Evolutionary conservation across 1,284 basidiomycete species (phyloP).

Genomic region (Tremellales sp.): DNA sequence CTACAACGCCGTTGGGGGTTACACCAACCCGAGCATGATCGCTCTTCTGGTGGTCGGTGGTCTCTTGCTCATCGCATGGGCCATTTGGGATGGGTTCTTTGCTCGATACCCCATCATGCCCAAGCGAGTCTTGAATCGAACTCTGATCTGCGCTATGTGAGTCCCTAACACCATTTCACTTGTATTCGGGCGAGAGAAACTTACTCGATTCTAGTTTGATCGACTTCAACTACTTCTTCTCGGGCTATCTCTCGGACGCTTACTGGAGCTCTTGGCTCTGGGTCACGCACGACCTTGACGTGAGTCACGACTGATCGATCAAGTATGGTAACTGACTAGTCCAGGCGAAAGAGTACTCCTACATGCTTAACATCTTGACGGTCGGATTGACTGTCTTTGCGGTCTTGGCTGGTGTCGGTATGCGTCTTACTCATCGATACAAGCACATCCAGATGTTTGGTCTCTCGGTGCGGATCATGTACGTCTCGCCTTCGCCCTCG

Average conservation of each 20-base stretch:
- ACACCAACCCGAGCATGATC: conserved; percentile 45
- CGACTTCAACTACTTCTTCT: conserved; percentile 41
- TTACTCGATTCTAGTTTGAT: conserved; percentile 18
- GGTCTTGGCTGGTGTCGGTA: conserved; percentile 39
- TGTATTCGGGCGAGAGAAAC: neutral
- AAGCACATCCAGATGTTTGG: conserved; percentile 39
- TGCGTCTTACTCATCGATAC: conserved; percentile 47
- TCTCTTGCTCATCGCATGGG: conserved; percentile 36
- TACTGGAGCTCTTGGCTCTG: conserved; percentile 45
- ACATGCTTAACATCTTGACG: conserved; percentile 11
- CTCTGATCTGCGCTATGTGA: conserved; percentile 11
- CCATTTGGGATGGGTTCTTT: conserved; percentile 39
- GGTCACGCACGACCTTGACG: conserved; percentile 22
- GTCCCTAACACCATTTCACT: conserved; percentile 10
- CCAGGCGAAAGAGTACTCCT: neutral
- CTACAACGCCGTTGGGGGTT: conserved; percentile 29
- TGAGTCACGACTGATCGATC: conserved; percentile 20
- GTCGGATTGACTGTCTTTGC: conserved; percentile 45
- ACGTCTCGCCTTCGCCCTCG: conserved; percentile 1
- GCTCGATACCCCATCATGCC: conserved; percentile 44
- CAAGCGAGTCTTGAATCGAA: conserved; percentile 44
- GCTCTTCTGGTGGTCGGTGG: conserved; percentile 47
- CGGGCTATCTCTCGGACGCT: conserved; percentile 27
- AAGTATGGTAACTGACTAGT: conserved; percentile 23
- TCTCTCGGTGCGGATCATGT: conserved; percentile 27